Evolutionary conservation across 2,329 filamentous ascomycete species (phyloP).

Genomic region (Simplicillium sp.): DNA sequence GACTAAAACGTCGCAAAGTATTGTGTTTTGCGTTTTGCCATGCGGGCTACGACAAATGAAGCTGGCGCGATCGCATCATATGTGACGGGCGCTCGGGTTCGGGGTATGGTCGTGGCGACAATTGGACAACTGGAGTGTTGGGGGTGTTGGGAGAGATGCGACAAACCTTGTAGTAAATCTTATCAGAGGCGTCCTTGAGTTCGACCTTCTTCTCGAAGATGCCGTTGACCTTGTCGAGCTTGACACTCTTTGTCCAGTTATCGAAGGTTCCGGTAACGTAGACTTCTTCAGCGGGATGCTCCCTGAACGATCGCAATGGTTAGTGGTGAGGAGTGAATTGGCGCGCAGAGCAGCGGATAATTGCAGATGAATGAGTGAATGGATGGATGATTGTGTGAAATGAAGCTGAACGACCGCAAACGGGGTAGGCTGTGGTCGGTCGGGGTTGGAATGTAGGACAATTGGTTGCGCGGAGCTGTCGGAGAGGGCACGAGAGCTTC

Average conservation of each 20-base stretch:
- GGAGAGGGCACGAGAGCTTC: background rate
- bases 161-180: conserved; percentile 90
- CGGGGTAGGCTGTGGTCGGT: conserved; percentile 1
- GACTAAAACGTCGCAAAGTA: no score
- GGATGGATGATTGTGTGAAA: background rate
- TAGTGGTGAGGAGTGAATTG: conserved; percentile 7
- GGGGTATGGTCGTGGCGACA: no score
- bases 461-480: conserved; percentile 1
- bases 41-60: no score
- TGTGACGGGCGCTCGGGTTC: no score
- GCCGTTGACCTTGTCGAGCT: conserved; percentile 66
- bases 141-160: background rate
- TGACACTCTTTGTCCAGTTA: conserved; percentile 80
- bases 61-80: no score
- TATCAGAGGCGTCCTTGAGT: conserved; percentile 55
- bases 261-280: conserved; percentile 96
- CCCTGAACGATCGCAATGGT: conserved; percentile 43
- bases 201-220: conserved; percentile 74
- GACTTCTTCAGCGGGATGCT: conserved; percentile 74
- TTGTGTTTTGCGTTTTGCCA: no score
- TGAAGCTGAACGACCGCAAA: conserved; percentile 2
- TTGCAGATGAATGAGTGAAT: background rate
- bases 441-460: background rate
- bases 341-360: background rate
- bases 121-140: no score